Evolutionary conservation across 2,329 filamentous ascomycete genomes (phyloP).

Genomic region (Penicillium sp.): DNA sequence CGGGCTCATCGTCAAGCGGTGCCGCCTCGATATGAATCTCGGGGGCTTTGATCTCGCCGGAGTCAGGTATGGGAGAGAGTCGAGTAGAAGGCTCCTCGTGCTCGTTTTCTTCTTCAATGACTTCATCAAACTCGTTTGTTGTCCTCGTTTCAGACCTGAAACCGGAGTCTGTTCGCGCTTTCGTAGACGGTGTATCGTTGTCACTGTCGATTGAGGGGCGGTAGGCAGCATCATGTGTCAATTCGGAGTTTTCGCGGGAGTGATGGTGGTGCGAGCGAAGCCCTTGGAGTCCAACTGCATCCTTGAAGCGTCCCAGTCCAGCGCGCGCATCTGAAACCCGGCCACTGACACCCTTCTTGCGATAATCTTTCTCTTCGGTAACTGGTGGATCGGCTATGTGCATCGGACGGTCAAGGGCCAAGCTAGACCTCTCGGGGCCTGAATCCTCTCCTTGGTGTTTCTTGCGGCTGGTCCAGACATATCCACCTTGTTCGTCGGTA

Average conservation of each 20-base stretch:
- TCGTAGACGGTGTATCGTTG: constrained; percentile 19
- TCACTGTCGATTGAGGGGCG: constrained; percentile 32
- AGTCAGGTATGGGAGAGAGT: constrained; percentile 8
- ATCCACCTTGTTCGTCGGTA: constrained; percentile 48
- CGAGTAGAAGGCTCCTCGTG: constrained; percentile 4
- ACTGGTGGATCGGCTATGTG: constrained; percentile 31
- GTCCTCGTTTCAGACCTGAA: constrained; percentile 18
- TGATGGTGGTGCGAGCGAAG: constrained; percentile 45
- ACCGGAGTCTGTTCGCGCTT: constrained; percentile 16
- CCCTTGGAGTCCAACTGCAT: constrained; percentile 65
- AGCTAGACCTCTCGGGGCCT: constrained; percentile 29
- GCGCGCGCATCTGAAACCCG: constrained; percentile 79
- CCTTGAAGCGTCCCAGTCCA: constrained; percentile 81
- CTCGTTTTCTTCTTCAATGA: constrained; percentile 17
- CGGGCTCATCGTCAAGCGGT: constrained; percentile 18
- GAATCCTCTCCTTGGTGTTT: constrained; percentile 43
- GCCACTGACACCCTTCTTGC: constrained; percentile 74
- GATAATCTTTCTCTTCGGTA: constrained; percentile 43
- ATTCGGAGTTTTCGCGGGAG: constrained; percentile 36
- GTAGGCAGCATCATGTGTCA: constrained; percentile 32
- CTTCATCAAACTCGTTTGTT: constrained; percentile 19
- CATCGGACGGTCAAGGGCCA: constrained; percentile 33
- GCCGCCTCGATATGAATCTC: constrained; percentile 37
- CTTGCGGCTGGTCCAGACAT: constrained; percentile 47
- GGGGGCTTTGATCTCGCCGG: constrained; percentile 27